A percentile compares a stretch with the other conserved stretches of the same genome.
phyloP scores from a whole-genome alignment of 805 yeast species.

The Monosporozyma siamensis region DNA sequence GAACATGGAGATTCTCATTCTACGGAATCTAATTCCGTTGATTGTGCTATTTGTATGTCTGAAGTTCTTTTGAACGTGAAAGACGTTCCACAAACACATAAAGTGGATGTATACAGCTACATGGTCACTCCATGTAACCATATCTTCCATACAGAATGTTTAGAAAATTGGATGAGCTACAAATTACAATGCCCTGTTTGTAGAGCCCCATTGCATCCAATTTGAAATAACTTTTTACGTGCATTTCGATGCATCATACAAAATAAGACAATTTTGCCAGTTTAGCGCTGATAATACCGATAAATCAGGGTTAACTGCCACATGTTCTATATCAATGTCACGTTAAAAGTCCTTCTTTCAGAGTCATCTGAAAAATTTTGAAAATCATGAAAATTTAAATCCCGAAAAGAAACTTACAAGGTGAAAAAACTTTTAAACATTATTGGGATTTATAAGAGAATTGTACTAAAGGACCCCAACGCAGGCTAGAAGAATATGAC shows the following conservation, averaged over 20 bases:
- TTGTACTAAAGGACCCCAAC: background rate
- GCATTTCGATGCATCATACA: no score
- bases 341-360: no score
- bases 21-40: conserved; percentile 34
- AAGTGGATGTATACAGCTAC: conserved; percentile 39
- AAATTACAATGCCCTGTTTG: conserved; percentile 93
- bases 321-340: no score
- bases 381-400: no score
- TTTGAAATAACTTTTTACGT: conserved; percentile 31
- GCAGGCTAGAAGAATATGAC: conserved; percentile 1
- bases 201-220: conserved; percentile 74
- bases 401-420: no score
- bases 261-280: no score
- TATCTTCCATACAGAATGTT: conserved; percentile 80
- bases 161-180: conserved; percentile 89
- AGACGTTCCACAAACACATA: conserved; percentile 26
- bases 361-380: no score
- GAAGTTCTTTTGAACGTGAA: conserved; percentile 36
- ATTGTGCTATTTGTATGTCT: conserved; percentile 88
- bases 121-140: conserved; percentile 91
- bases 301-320: no score
- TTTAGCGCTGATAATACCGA: no score
- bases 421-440: no score
- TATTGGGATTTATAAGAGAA: no score
- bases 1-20: conserved; percentile 29